Evolutionary conservation across 1,284 basidiomycete species (phyloP).

Genomic region (Trametes sp.): DNA sequence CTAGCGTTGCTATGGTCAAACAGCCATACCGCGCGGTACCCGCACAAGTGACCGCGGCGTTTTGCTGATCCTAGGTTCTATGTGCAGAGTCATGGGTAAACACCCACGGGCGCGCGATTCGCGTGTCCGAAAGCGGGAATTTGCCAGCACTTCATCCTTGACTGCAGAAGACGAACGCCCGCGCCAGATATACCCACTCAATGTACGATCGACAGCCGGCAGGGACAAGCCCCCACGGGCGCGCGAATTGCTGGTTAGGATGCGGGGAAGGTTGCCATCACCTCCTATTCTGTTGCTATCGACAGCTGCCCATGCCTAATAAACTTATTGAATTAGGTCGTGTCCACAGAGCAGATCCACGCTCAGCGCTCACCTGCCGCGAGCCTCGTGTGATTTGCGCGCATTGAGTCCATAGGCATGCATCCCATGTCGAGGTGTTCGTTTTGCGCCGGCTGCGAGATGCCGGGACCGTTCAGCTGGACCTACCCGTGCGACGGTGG

Average conservation of each 20-base stretch:
- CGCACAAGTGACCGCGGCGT: background rate
- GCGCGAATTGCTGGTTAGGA: background rate
- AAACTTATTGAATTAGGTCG: background rate
- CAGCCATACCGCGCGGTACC: background rate
- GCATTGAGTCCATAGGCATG: no score
- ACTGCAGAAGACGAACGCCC: background rate
- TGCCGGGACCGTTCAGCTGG: background rate
- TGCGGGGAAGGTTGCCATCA: background rate
- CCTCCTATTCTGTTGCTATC: background rate
- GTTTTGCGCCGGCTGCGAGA: background rate
- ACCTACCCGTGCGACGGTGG: background rate
- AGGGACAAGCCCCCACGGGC: background rate
- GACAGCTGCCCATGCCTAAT: background rate
- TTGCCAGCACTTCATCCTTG: background rate
- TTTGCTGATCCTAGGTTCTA: background rate
- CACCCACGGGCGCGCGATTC: background rate
- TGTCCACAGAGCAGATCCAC: background rate
- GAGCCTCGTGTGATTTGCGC: background rate
- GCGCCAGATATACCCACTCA: background rate
- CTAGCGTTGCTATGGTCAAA: background rate
- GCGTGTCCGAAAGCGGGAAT: background rate
- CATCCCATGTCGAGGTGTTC: background rate
- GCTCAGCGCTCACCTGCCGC: background rate
- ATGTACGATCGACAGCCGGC: background rate
- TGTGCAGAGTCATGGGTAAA: background rate